Conservation (phyloP, 2,329 filamentous ascomycete genomes). For the Juglanconis sp. region DNA sequence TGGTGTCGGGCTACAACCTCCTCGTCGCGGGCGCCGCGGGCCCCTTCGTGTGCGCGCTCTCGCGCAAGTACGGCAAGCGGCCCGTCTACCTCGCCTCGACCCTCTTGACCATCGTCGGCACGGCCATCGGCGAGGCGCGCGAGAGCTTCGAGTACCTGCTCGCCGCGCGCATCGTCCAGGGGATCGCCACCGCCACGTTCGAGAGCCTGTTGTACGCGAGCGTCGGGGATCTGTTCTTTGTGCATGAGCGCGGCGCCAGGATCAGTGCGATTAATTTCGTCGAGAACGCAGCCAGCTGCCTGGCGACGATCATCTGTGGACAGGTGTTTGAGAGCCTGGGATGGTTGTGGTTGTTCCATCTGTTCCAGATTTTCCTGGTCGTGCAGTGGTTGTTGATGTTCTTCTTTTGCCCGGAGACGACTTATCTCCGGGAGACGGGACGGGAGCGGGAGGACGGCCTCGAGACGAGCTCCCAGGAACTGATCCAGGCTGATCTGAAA, state of each 20-base stretch:
- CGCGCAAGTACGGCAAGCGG: conserved; percentile 26
- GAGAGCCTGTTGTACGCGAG: conserved; percentile 26
- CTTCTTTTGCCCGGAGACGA: conserved; percentile 38
- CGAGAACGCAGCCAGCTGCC: conserved; percentile 19
- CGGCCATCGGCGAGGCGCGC: conserved; percentile 20
- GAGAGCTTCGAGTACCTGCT: conserved; percentile 21
- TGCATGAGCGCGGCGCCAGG: conserved; percentile 27
- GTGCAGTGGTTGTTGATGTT: conserved; percentile 28
- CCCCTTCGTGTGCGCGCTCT: conserved; percentile 21
- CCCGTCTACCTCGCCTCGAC: conserved; percentile 24
- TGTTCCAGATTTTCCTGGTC: conserved; percentile 31
- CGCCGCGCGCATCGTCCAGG: conserved; percentile 25
- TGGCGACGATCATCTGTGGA: conserved; percentile 21
- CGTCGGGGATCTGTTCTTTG: conserved; percentile 27
- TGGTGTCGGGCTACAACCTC: conserved; percentile 22
- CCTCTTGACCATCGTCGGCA: conserved; percentile 21
- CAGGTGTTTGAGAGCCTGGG: conserved; percentile 22
- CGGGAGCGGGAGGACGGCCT: conserved; percentile 17
- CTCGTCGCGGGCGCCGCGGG: conserved; percentile 20
- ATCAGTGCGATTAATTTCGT: conserved; percentile 18
- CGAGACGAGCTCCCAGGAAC: neutral
- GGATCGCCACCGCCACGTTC: conserved; percentile 25
- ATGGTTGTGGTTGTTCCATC: conserved; percentile 31
- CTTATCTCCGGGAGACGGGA: conserved; percentile 27
- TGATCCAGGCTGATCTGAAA: neutral